A percentile compares a stretch with the other conserved stretches of the same genome.
phyloP scores from a whole-genome alignment of 306 rosid genomes.

The Quillaja saponaria region DNA sequence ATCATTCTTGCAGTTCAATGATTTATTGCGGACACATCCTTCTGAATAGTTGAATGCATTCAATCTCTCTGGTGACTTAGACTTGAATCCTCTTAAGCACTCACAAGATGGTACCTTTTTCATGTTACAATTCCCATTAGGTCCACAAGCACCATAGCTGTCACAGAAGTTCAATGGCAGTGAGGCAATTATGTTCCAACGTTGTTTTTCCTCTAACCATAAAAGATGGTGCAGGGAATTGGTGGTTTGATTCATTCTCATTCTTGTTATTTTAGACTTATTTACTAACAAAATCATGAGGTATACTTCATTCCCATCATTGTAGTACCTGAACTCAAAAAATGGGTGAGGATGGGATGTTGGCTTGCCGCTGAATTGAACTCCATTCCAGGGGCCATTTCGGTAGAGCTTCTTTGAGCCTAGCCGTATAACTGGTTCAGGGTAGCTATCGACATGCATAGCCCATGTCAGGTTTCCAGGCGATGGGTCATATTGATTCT shows the following conservation, averaged over 20 bases:
- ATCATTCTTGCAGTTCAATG: constrained; percentile 25
- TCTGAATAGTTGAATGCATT: constrained; percentile 23
- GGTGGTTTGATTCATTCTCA: constrained; percentile 34
- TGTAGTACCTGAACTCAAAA: neutral
- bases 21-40: constrained; percentile 34
- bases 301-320: constrained; percentile 27
- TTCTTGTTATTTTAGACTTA: constrained; percentile 1
- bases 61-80: constrained; percentile 24
- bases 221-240: too few relatives aligned
- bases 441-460: neutral
- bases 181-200: too few relatives aligned
- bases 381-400: constrained; percentile 32
- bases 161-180: constrained; percentile 21
- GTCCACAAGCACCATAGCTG: constrained; percentile 8
- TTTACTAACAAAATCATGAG: neutral
- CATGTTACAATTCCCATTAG: too few relatives aligned
- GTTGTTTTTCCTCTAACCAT: too few relatives aligned
- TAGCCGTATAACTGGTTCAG: constrained; percentile 7
- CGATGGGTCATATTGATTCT: constrained; percentile 42
- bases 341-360: constrained; percentile 20
- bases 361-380: constrained; percentile 10
- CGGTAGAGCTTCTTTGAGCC: constrained; percentile 16
- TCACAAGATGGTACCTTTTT: constrained; percentile 20
- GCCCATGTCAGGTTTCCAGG: constrained; percentile 31
- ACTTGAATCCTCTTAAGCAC: constrained; percentile 40